These are phyloP conservation scores for Cladosporium sp. DNA, from an alignment of 2,329 filamentous ascomycete genomes.

Conservation along the genomic window DNA sequence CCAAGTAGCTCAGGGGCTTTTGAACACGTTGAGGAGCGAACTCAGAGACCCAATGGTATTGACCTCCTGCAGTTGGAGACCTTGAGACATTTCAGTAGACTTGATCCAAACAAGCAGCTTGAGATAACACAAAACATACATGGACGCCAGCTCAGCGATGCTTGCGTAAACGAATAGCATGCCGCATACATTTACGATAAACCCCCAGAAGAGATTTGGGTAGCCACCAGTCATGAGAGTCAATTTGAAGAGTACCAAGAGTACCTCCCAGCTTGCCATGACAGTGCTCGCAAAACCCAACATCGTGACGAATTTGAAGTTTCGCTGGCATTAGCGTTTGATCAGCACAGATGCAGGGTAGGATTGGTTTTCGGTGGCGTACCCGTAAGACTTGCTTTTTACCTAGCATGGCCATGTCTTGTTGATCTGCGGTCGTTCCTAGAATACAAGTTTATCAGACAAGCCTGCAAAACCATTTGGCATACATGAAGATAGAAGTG, in stretches of 20 bases:
- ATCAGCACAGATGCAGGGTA: neutral
- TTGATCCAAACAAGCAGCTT: too few species aligned
- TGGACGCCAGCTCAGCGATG: conserved; percentile 12
- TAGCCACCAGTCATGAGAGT: conserved; percentile 8
- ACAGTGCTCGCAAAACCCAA: conserved; percentile 13
- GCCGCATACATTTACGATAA: conserved; percentile 9
- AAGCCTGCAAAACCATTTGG: too few species aligned
- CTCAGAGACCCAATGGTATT: conserved; percentile 38
- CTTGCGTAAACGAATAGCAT: conserved; percentile 14
- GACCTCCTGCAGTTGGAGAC: conserved; percentile 16
- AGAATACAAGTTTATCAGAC: neutral
- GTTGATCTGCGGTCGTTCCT: neutral
- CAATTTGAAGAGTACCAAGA: conserved; percentile 10
- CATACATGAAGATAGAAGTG: too few species aligned
- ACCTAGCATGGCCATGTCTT: conserved; percentile 14
- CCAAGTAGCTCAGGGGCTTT: conserved; percentile 40
- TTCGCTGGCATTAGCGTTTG: neutral
- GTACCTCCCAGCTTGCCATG: conserved; percentile 10
- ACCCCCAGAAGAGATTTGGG: conserved; percentile 17
- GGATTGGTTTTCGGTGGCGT: neutral
- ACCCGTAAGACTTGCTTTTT: conserved; percentile 14
- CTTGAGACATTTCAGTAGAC: neutral
- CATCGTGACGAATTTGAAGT: conserved; percentile 15
- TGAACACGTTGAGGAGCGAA: conserved; percentile 39
- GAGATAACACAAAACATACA: neutral